These are phyloP conservation scores for Debaryomyces tyrocola DNA, from an alignment of 805 yeast species.

Conservation along the genomic window DNA sequence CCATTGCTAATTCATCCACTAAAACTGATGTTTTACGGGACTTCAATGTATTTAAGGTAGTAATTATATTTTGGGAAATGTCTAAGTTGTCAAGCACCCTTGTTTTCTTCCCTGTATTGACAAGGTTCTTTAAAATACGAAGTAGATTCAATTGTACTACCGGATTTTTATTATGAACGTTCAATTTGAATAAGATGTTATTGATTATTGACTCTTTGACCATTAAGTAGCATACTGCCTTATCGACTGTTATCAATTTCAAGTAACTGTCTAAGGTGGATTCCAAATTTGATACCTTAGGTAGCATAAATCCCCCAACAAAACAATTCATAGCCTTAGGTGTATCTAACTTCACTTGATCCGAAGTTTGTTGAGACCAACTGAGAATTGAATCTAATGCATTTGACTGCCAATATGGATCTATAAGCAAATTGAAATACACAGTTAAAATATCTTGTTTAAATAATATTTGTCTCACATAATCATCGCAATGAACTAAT, in stretches of 20 bases:
- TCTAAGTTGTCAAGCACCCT: background rate
- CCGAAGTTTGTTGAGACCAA: slow-evolving; percentile 36
- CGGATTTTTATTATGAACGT: slow-evolving; percentile 27
- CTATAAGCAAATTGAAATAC: slow-evolving; percentile 42
- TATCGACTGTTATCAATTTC: slow-evolving; percentile 27
- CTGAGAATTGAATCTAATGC: slow-evolving; percentile 50
- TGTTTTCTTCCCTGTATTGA: slow-evolving; percentile 4
- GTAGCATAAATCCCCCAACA: slow-evolving; percentile 39
- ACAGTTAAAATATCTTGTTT: slow-evolving; percentile 37
- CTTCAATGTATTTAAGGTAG: slow-evolving; percentile 9
- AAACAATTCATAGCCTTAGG: slow-evolving; percentile 30
- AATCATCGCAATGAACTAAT: slow-evolving; percentile 45
- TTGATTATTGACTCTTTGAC: slow-evolving; percentile 23
- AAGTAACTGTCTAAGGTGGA: slow-evolving; percentile 41
- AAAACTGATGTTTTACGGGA: slow-evolving; percentile 30
- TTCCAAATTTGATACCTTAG: slow-evolving; percentile 43
- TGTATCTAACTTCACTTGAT: slow-evolving; percentile 19
- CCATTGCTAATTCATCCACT: slow-evolving; percentile 36
- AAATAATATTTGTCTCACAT: slow-evolving; percentile 37
- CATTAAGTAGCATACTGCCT: slow-evolving; percentile 22
- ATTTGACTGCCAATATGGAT: slow-evolving; percentile 59
- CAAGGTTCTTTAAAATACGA: slow-evolving; percentile 24
- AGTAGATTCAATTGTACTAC: slow-evolving; percentile 39
- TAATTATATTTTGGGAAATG: slow-evolving; percentile 1
- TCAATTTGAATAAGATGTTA: slow-evolving; percentile 30